Evolutionary conservation across 371 early-diverging fungal species (phyloP).

Genomic region (Batrachochytrium dendrobatidis): DNA sequence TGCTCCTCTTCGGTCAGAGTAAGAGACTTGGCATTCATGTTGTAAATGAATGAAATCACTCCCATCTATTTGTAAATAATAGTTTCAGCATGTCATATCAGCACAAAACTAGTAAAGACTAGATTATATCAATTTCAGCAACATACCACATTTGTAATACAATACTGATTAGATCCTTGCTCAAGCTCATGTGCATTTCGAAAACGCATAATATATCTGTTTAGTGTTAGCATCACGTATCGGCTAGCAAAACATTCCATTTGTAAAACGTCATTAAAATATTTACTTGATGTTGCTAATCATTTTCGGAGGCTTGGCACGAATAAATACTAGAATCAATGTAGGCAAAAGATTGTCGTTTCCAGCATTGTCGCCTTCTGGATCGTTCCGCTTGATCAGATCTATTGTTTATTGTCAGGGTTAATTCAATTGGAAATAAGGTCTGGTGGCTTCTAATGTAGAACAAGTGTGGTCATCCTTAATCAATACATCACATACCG

Average conservation of each 20-base stretch:
- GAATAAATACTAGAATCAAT: conserved; percentile 36
- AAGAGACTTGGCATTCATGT: conserved; percentile 32
- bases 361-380: conserved; percentile 15
- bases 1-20: conserved; percentile 32
- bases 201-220: conserved; percentile 39
- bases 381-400: conserved; percentile 28
- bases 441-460: neutral
- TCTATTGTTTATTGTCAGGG: conserved; percentile 17
- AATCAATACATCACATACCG: conserved; percentile 23
- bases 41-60: conserved; percentile 45
- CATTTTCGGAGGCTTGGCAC: conserved; percentile 36
- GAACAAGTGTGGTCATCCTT: no score
- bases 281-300: conserved; percentile 40
- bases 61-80: conserved; percentile 32
- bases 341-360: conserved; percentile 40
- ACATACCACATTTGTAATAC: conserved; percentile 38
- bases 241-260: neutral
- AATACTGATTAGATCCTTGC: conserved; percentile 37
- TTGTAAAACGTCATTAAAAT: conserved; percentile 5
- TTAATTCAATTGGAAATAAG: no score
- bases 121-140: neutral
- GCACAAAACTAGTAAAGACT: neutral
- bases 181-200: conserved; percentile 34
- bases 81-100: neutral
- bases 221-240: neutral